Percentiles rank a stretch among this genome's conserved stretches.
Conservation (phyloP, 1,139 yeast genomes). For the Candida anutae region DNA sequence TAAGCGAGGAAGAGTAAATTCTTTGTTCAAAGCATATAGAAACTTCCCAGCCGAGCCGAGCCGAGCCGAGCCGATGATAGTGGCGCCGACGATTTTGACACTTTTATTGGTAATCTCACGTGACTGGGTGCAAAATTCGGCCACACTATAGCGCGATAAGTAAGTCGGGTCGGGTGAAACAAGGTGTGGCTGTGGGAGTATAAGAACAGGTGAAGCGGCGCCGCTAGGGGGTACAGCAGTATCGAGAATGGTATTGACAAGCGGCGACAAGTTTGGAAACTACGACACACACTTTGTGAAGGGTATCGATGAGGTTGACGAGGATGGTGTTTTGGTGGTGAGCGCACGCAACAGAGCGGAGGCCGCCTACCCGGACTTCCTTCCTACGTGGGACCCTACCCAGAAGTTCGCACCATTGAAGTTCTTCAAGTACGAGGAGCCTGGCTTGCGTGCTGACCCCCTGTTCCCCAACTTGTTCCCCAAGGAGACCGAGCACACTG, state of each 20-base stretch:
- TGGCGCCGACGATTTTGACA: no score
- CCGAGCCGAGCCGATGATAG: no score
- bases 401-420: conserved; percentile 38
- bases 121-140: no score
- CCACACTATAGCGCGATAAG: no score
- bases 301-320: conserved; percentile 28
- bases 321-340: conserved; percentile 29
- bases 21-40: no score
- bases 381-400: conserved; percentile 44
- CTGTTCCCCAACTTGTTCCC: conserved; percentile 44
- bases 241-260: conserved; percentile 1
- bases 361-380: conserved; percentile 29
- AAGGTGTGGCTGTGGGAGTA: no score
- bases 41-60: no score
- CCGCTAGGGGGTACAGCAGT: no score
- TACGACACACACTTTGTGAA: conserved; percentile 34
- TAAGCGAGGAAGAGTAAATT: no score
- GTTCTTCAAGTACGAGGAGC: conserved; percentile 44
- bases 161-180: no score
- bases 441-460: conserved; percentile 53
- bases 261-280: conserved; percentile 21
- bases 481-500: conserved; percentile 15
- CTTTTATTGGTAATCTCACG: no score
- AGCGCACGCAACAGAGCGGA: conserved; percentile 15
- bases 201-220: no score